Base-by-base conservation (phyloP, 805 yeast species). In the Candida tammaniensis region DNA sequence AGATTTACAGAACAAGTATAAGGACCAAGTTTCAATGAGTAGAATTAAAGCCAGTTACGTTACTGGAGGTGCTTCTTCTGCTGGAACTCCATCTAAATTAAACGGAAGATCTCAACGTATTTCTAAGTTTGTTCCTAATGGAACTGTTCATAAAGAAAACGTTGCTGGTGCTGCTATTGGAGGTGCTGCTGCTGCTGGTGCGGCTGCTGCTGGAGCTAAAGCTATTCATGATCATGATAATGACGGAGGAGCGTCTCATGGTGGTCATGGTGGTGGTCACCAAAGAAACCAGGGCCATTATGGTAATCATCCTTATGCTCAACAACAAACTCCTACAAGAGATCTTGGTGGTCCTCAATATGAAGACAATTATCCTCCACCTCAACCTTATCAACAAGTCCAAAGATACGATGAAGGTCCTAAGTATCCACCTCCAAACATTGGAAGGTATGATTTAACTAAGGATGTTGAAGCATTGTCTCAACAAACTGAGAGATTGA, bases 21-120 rank as follows among this genome's bases (percentile, higher is more conserved):
- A 75, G 53, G 57, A 64, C 21, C 71, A 72, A 45, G 69, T 80
- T 35, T 64, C 68, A 19, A 74, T 81, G 51, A 80, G 74, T 62
- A 83, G 76, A 64, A 76, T 76, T 56, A 76, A 74, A 57, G 91
- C 82, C 37, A 70, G 64, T 52, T 78, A 76, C 50, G 52, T 64
- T 24, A 46, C 65, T 38, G 49, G 50, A 34, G 61, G 51, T 33
- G 58, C 20, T 14, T 9, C 16, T 11, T 8, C 7, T 11, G 7
- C 27, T 16, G 35, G n/a, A 21, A 30, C 28, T 14, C 27, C 28
- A 7, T 5, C 41, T 20, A 40, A 40, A 14, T 38, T 43, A 35
- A 43, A 43, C 17, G 48, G 48, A 5, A 40, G 30, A 27, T 43
- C 48, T 12, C 37, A 43, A 31, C 23, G 48, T 16, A 43, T 43